Percentiles rank a stretch among this genome's conserved stretches.
Evolutionary conservation across 768 basidiomycete species (phyloP).

Genomic region (Trametes meyenii): DNA sequence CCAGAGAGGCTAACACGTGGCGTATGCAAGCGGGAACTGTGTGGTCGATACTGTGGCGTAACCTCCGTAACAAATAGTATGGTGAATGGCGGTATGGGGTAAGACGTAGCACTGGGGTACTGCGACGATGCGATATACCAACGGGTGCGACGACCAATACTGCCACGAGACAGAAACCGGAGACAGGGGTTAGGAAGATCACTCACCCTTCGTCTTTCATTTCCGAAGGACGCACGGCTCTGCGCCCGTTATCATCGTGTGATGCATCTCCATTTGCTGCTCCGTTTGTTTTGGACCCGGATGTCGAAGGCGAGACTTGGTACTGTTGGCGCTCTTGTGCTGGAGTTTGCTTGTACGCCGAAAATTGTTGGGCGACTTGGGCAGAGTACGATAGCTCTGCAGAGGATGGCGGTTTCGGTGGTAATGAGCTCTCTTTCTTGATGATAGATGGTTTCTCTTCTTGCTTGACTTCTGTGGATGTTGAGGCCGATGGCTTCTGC

Average conservation of each 20-base stretch:
- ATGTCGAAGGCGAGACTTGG: slow-evolving; percentile 8
- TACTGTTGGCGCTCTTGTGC: slow-evolving; percentile 28
- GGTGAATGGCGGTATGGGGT: slow-evolving; percentile 4
- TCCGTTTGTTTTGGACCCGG: slow-evolving; percentile 32
- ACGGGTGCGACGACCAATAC: background rate
- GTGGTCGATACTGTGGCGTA: slow-evolving; percentile 9
- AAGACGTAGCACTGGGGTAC: slow-evolving; percentile 17
- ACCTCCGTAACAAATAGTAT: slow-evolving; percentile 18
- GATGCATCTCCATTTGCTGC: slow-evolving; percentile 33
- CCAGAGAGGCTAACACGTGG: slow-evolving; percentile 13
- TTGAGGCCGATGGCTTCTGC: slow-evolving; percentile 10
- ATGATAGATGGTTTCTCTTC: slow-evolving; percentile 12
- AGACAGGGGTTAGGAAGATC: background rate
- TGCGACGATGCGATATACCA: slow-evolving; percentile 9
- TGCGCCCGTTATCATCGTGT: slow-evolving; percentile 53
- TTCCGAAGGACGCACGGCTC: slow-evolving; percentile 69
- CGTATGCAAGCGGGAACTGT: slow-evolving; percentile 8
- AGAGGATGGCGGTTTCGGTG: slow-evolving; percentile 22
- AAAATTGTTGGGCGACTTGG: slow-evolving; percentile 30
- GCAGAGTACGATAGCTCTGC: slow-evolving; percentile 28
- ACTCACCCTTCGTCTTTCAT: slow-evolving; percentile 99
- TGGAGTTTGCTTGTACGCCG: slow-evolving; percentile 31
- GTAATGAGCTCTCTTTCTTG: slow-evolving; percentile 24
- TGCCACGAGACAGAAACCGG: background rate
- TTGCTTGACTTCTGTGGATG: slow-evolving; percentile 5